Conservation (phyloP, 495 filamentous ascomycete genomes). For the Hypoxylon intermedium region DNA sequence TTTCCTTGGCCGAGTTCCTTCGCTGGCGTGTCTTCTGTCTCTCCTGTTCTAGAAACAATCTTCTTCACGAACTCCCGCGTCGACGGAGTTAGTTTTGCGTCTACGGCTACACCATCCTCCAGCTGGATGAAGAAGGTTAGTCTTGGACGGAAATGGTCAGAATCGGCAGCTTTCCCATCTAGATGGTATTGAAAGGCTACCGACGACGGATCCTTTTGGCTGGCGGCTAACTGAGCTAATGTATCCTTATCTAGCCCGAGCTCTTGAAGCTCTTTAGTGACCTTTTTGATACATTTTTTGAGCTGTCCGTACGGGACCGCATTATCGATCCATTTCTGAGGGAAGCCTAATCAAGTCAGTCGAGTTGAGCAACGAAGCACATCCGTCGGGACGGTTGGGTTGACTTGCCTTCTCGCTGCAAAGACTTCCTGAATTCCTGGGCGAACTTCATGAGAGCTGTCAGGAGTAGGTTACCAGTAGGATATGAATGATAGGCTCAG, state of each 20-base stretch:
- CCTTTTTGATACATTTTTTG: conserved; percentile 77
- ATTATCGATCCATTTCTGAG: conserved; percentile 69
- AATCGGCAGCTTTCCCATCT: conserved; percentile 43
- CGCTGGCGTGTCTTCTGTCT: neutral
- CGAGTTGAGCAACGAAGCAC: conserved; percentile 9
- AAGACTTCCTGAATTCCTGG: conserved; percentile 66
- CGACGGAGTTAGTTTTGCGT: conserved; percentile 61
- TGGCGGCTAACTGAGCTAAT: conserved; percentile 58
- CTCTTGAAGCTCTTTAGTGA: conserved; percentile 64
- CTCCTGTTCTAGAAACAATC: conserved; percentile 44
- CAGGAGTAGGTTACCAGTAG: neutral
- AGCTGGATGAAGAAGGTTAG: conserved; percentile 64
- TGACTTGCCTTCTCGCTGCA: conserved; percentile 58
- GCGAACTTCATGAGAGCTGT: conserved; percentile 71
- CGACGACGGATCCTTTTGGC: conserved; percentile 40
- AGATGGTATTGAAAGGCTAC: conserved; percentile 55
- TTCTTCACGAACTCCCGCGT: conserved; percentile 61
- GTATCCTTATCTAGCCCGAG: conserved; percentile 68
- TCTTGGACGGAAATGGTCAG: conserved; percentile 60
- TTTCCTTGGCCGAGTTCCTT: neutral
- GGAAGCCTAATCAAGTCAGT: conserved; percentile 50
- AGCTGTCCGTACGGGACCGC: conserved; percentile 76
- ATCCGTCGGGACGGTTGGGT: neutral
- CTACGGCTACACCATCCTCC: conserved; percentile 59
- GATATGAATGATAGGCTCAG: neutral